These are phyloP conservation scores for Catharanthus roseus DNA, from an alignment of 257 asterid species.

Conservation along the genomic window DNA sequence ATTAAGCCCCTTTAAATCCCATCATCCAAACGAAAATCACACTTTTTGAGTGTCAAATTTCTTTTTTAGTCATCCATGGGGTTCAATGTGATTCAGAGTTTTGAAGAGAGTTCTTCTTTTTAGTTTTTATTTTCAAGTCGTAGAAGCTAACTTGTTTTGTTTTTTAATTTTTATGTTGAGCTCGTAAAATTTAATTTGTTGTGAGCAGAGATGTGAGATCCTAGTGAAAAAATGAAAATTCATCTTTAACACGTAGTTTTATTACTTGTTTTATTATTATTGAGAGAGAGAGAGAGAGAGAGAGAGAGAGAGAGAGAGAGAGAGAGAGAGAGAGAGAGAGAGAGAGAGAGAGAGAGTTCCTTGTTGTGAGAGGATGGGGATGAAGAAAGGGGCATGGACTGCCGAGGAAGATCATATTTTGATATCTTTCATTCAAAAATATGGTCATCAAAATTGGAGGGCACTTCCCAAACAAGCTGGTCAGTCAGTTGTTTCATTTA, in stretches of 20 bases:
- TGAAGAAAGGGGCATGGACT: slow-evolving; percentile 42
- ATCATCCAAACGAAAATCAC: slow-evolving; percentile 5
- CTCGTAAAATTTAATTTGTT: too few species aligned
- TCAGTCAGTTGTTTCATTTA: too few species aligned
- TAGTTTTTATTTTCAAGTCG: too few species aligned
- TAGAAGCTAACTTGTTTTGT: too few species aligned
- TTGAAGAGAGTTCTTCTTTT: too few species aligned
- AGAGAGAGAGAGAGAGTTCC: slow-evolving; percentile 39
- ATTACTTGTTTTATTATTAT: too few species aligned
- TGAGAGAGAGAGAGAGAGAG: background rate
- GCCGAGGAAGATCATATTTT: slow-evolving; percentile 35
- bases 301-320: background rate
- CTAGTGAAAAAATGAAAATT: too few species aligned
- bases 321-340: too few species aligned
- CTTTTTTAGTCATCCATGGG: too few species aligned
- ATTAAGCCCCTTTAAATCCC: background rate
- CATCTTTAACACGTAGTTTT: too few species aligned
- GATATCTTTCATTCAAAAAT: slow-evolving; percentile 22
- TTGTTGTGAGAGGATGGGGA: slow-evolving; percentile 41
- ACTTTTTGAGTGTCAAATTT: slow-evolving; percentile 7
- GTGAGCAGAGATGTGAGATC: too few species aligned
- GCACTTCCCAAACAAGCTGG: slow-evolving; percentile 41
- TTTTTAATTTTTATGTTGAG: too few species aligned
- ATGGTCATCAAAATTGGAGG: slow-evolving; percentile 43
- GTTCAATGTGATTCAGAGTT: background rate